phyloP scores from a whole-genome alignment of 2,329 filamentous ascomycete species.

The Pseudocercospora pini-densiflorae region DNA sequence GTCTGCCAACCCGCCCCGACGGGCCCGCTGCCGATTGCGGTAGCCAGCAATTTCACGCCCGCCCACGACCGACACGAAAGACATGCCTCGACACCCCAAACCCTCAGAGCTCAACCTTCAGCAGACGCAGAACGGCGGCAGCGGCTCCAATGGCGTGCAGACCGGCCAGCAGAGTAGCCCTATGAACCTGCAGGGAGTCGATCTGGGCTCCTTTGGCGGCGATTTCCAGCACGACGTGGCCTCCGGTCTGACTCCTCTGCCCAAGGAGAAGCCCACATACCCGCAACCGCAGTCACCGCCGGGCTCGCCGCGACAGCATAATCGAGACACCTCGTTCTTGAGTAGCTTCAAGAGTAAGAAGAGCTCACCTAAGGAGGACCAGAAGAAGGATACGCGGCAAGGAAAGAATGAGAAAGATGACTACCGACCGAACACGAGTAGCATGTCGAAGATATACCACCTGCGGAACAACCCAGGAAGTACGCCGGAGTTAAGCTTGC shows the following conservation, averaged over 20 bases:
- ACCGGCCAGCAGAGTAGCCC: constrained; percentile 38
- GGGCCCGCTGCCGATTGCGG: constrained; percentile 30
- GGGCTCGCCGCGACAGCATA: constrained; percentile 33
- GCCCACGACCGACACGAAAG: constrained; percentile 13
- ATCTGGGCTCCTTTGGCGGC: constrained; percentile 43
- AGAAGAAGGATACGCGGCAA: constrained; percentile 28
- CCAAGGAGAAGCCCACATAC: constrained; percentile 28
- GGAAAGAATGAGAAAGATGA: constrained; percentile 36
- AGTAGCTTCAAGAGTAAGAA: constrained; percentile 34
- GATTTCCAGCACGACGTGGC: constrained; percentile 35
- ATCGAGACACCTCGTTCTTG: constrained; percentile 35
- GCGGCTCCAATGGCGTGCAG: constrained; percentile 20
- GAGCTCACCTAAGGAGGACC: constrained; percentile 25
- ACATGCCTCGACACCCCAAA: constrained; percentile 39
- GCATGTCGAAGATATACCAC: constrained; percentile 44
- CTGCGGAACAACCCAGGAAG: constrained; percentile 52
- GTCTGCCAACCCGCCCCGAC: constrained; percentile 24
- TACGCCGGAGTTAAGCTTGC: constrained; percentile 51
- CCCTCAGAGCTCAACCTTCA: constrained; percentile 39
- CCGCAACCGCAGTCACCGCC: constrained; percentile 35
- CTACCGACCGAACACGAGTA: constrained; percentile 37
- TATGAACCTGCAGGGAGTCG: constrained; percentile 42
- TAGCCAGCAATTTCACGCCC: constrained; percentile 25
- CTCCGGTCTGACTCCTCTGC: constrained; percentile 29
- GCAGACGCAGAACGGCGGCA: constrained; percentile 28